A percentile compares a stretch with the other conserved stretches of the same genome.
Conservation (phyloP, 805 yeast species). For the Blastobotrys attinorum region DNA sequence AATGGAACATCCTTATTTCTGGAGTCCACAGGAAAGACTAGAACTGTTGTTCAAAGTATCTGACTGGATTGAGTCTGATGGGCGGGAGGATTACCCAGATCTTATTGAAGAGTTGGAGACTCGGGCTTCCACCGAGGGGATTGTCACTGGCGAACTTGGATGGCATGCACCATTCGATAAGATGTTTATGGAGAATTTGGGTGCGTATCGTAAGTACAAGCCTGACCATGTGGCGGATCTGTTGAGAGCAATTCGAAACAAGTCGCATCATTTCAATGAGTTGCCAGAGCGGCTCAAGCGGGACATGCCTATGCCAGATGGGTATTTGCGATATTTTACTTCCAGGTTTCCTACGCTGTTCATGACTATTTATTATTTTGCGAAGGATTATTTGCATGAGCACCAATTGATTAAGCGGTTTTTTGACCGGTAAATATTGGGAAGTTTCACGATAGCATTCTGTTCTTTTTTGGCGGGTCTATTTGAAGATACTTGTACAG, state of each 20-base stretch:
- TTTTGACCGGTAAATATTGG: too few species aligned
- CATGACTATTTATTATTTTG: conserved; percentile 63
- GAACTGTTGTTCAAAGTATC: conserved; percentile 82
- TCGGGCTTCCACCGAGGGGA: not conserved
- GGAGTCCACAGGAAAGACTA: conserved; percentile 66
- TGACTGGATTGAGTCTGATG: conserved; percentile 82
- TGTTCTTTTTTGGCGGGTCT: too few species aligned
- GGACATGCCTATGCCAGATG: conserved; percentile 74
- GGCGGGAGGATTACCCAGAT: conserved; percentile 68
- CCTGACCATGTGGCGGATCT: conserved; percentile 74
- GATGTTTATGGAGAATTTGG: conserved; percentile 73
- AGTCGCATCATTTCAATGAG: conserved; percentile 91
- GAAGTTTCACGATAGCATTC: too few species aligned
- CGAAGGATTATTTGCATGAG: conserved; percentile 45
- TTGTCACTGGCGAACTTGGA: conserved; percentile 38
- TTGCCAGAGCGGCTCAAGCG: conserved; percentile 58
- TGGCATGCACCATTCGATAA: conserved; percentile 74
- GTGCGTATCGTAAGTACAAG: conserved; percentile 84
- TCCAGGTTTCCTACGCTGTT: conserved; percentile 68
- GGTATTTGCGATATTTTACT: conserved; percentile 72
- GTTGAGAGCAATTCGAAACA: conserved; percentile 82
- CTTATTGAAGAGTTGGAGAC: conserved; percentile 54
- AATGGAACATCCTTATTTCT: conserved; percentile 80
- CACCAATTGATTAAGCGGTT: conserved; percentile 53
- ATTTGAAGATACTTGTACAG: too few species aligned